Evolutionary conservation across 108 stramenopile species (phyloP).

Genomic region (Cylindrotheca fusiformis): DNA sequence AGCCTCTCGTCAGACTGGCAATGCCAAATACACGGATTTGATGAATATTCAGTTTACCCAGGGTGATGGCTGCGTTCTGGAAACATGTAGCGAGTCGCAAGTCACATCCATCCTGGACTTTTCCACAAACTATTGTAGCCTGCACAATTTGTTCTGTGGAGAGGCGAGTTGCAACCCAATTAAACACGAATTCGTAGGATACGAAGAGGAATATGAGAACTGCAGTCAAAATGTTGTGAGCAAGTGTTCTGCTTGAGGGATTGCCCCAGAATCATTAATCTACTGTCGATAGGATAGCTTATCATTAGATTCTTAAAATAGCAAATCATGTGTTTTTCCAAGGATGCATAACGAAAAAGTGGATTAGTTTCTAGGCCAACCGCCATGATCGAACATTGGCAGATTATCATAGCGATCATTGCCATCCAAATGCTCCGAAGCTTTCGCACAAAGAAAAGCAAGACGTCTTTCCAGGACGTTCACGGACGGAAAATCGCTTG

Average conservation of each 20-base stretch:
- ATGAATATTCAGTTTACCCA: background rate
- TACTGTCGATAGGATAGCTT: background rate
- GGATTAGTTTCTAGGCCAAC: conserved; percentile 59
- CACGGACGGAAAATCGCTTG: conserved; percentile 57
- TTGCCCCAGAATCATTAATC: background rate
- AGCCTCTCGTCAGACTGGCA: background rate
- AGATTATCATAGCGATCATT: conserved; percentile 58
- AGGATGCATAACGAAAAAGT: too few species aligned
- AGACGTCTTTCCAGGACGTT: conserved; percentile 66
- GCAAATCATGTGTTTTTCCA: background rate
- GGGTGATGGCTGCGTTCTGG: background rate
- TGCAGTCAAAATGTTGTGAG: background rate
- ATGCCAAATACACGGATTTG: background rate
- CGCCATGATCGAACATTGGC: conserved; percentile 86
- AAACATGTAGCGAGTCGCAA: background rate
- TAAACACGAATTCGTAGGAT: background rate
- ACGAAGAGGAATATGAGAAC: background rate
- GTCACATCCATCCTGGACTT: background rate
- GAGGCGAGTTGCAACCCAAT: background rate
- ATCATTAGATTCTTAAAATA: background rate
- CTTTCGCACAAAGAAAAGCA: conserved; percentile 57
- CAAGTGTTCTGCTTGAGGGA: background rate
- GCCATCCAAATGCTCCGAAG: conserved; percentile 32
- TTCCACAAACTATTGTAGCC: background rate
- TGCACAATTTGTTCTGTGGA: background rate